A percentile compares a stretch with the other conserved stretches of the same genome.
Conservation (phyloP, 176 grass and related monocot species). For the Avena atlantica region DNA sequence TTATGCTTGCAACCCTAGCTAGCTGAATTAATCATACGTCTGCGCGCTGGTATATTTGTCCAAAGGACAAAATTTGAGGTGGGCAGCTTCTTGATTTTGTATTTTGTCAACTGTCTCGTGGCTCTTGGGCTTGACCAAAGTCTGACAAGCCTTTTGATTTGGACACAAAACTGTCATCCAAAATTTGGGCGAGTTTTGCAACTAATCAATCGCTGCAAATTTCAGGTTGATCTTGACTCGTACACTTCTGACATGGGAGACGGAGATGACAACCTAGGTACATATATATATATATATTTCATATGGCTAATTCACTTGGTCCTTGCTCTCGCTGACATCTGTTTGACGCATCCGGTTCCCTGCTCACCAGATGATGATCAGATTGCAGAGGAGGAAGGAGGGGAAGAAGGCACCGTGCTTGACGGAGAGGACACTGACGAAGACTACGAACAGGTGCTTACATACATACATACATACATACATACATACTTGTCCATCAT, state of each 20-base stretch:
- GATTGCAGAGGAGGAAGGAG: slow-evolving; percentile 53
- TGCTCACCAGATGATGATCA: slow-evolving; percentile 56
- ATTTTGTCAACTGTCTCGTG: no score
- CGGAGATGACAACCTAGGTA: slow-evolving; percentile 34
- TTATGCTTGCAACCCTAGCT: no score
- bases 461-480: neutral
- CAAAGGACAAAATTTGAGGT: no score
- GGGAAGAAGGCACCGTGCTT: slow-evolving; percentile 49
- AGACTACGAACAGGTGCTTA: slow-evolving; percentile 72
- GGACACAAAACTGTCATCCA: no score
- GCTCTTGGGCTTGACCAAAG: no score
- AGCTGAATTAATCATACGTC: no score
- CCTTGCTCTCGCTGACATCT: neutral
- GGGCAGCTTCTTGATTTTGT: no score
- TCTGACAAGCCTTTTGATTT: no score
- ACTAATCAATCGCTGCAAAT: neutral
- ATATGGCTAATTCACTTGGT: neutral
- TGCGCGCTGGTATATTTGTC: no score
- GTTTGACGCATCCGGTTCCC: neutral
- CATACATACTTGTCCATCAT: neutral
- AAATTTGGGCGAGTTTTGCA: no score
- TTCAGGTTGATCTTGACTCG: slow-evolving; percentile 76
- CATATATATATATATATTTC: slow-evolving; percentile 44
- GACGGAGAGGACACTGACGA: slow-evolving; percentile 59
- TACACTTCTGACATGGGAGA: slow-evolving; percentile 50